Evolutionary conservation across 1,139 yeast species (phyloP), one percentile per base, ranked within the genome.

Genomic region (Yamadazyma atmosphaerica): DNA sequence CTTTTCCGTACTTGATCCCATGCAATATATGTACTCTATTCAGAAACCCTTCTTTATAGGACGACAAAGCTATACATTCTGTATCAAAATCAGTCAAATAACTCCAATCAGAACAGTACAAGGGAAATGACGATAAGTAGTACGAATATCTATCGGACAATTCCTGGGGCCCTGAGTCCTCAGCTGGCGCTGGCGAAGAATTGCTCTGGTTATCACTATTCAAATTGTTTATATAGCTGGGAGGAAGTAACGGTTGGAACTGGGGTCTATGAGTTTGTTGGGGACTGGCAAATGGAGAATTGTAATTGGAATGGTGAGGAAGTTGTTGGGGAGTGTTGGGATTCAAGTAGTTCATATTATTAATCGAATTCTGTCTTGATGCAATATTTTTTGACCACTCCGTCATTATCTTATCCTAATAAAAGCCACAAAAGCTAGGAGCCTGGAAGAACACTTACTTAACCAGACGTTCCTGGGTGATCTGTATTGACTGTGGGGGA

Each of bases 91-190:
- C 59, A 2, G 60, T 57, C 13, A 61, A 43, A 25, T 56, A 55
- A 6, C 77, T 59, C 96, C 96, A 86, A 53, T 83, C 94, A 18
- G 79, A 65, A 22, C 83, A 74, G 51, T 75, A 83, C 15, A 86
- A 62, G 1, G 94, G 92, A 57, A 73, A 71, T 37, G 75, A 75
- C 0, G 85, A 69, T 42, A 77, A 78, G 52, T 73, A 83, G 50
- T 72, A 74, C 4, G 86, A 81, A 4, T 74, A 64, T 25, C 81
- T 54, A 11, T 65, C 62, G n/a, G 31, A 26, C 15, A 26, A 13
- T 9, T 28, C 61, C 58, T 4, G 26, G 37, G 14, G 7, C 7
- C 5, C 11, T 23, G 11, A n/a, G n/a, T n/a, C n/a, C n/a, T n/a
- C n/a, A n/a, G n/a, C 23, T 10, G 23, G 23, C 9, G 9, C 23